Evolutionary conservation across 352 stramenopile genomes (phyloP), one percentile per base, ranked within the genome.

Genomic region (Pythium vanterpoolii): DNA sequence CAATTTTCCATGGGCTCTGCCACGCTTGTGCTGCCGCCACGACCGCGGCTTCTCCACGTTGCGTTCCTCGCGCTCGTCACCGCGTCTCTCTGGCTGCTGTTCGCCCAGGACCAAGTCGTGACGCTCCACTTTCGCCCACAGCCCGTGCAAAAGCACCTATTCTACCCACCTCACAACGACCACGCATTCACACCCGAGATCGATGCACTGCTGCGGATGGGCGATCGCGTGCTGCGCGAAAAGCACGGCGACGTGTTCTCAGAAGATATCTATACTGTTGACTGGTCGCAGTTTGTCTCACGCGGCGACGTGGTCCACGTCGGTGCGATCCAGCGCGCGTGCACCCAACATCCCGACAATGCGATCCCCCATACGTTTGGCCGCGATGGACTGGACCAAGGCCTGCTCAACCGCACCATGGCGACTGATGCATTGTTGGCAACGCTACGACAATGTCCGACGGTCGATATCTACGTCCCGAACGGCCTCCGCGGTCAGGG

Each of bases 381-480:
- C 1, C 42, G 64, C 10, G 19, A 24, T 6, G 0, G 16, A 21
- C 19, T 40, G n/a, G 46, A 55, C 38, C 34, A 54, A 9, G 62
- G 54, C 34, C 66, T 64, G 4, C 3, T 64, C 11, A 49, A 64
- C 57, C 49, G 39, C 11, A 58, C 38, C 13, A 42, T 42, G 18
- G 34, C 49, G 5, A 31, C 45, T 40, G 40, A 74, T 19, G 14
- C 64, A 4, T 36, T 89, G 38, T 30, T 89, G 11, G 60, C 75
- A 1, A 51, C 74, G 19, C 65, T 91, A 19, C 64, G 59, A 11
- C 57, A 83, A 48, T 92, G 82, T 43, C 72, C 79, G 0, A 74
- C 80, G n/a, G 48, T 92, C 38, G 82, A 92, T 49, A 48, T 90
- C 21, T 90, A 79, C 66, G 43, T 87, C 3, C 78, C 83, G 0